Evolutionary conservation across 768 basidiomycete species (phyloP).

Genomic region (Boletus rex-veris): DNA sequence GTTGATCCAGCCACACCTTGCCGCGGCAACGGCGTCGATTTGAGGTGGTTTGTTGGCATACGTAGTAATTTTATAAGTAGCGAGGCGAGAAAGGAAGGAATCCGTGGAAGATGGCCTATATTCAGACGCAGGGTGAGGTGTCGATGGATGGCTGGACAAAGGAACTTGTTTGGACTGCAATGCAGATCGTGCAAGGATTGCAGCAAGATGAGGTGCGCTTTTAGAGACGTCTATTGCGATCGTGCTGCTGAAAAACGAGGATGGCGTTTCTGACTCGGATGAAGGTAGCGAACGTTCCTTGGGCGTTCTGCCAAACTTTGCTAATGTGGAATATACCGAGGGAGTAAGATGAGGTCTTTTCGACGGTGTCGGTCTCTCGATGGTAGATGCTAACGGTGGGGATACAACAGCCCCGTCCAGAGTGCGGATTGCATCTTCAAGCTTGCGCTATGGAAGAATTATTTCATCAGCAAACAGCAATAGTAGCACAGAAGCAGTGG

Average conservation of each 20-base stretch:
- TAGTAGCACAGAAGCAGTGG: neutral
- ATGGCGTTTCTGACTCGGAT: conserved; percentile 13
- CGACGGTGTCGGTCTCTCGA: conserved; percentile 39
- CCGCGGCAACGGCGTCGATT: conserved; percentile 76
- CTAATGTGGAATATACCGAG: conserved; percentile 72
- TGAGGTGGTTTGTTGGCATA: conserved; percentile 73
- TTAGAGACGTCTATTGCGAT: conserved; percentile 41
- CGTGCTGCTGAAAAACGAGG: conserved; percentile 1
- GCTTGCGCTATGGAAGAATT: conserved; percentile 54
- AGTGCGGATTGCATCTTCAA: conserved; percentile 74
- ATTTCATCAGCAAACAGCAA: neutral
- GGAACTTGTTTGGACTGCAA: conserved; percentile 48
- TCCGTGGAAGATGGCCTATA: conserved; percentile 76
- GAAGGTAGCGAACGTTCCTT: conserved; percentile 41
- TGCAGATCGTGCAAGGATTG: conserved; percentile 67
- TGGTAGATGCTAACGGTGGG: conserved; percentile 23
- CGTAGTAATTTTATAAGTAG: conserved; percentile 75
- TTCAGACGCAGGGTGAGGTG: conserved; percentile 43
- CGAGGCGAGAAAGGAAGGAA: conserved; percentile 69
- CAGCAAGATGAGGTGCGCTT: conserved; percentile 64
- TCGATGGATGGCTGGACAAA: conserved; percentile 40
- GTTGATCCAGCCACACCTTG: conserved; percentile 82
- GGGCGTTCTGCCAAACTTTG: conserved; percentile 69
- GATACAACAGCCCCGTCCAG: conserved; percentile 62
- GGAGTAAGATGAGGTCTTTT: conserved; percentile 52